Evolutionary conservation across 179 eudicot species (phyloP), one percentile per base, ranked within the genome.

Genomic region (Dionaea muscipula): DNA sequence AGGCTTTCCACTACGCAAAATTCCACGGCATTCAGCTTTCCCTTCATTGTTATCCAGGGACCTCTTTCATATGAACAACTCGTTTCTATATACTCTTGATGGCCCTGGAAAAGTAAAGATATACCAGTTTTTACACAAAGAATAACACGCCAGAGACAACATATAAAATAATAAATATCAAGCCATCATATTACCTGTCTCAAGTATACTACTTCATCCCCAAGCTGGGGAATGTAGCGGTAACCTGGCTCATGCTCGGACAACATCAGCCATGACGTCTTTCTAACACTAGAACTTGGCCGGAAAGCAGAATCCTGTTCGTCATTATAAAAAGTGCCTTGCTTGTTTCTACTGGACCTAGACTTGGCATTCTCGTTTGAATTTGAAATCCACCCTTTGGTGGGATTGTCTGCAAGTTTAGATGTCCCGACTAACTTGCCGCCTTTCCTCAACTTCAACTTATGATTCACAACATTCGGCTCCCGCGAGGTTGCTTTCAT

Each of bases 171-270:
- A 25, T 20, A 43, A 27, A 53, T 2, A 28, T 8, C 24, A 25
- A 47, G 17, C 51, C 17, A 53, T 27, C 3, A 27, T 41, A 61
- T 68, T 68, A 90, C 97, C 97, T 86, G 97, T 72, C 81, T 73
- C 64, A 86, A 66, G 65, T 90, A 90, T 2, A 71, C 95, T 55
- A 86, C 94, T 50, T 78, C 78, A 70, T 90, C 97, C 63, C 90
- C 86, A 33, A 57, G 57, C 66, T 90, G 97, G 22, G 97, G 95
- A 57, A 90, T 81, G 56, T 85, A 90, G 25, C 97, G 80, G 22
- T 77, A 81, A 45, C 91, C 86, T 57, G 80, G 80, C 64, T 86
- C 95, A 41, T 81, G 85, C 50, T 73, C 69, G 15, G 81, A 67
- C 73, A 89, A 58, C 88, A 88, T 63, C 66, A 93, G 75, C 99